Base-by-base conservation (phyloP, 768 basidiomycete genomes). In the Crassisporium funariophilum region DNA sequence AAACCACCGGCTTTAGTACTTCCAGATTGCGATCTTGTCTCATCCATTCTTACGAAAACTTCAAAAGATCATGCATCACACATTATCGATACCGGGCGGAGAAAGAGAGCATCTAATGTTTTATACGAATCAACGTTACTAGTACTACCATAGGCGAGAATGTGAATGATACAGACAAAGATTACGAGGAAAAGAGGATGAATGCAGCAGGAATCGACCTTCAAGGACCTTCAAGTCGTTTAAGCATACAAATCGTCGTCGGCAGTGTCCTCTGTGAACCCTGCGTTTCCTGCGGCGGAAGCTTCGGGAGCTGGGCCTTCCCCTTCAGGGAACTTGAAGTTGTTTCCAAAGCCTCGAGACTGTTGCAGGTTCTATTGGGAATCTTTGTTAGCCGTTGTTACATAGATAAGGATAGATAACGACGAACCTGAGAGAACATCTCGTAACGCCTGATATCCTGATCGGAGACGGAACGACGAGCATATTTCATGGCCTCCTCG, bases 401-500 rank as follows among this genome's bases (percentile, higher is more conserved):
- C n/a, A n/a, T n/a, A 45, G 22, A 46, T 13, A 40, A 17, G 8
- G 40, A 15, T 5, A 16, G 48, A 37, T 10, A 36, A 45, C 31
- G 16, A 61, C 78, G 41, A 63, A 86, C 85, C 78, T 94, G 94
- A 25, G 95, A 73, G 68, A 98, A 98, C 86, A 97, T 94, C 81
- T 98, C 95, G 69, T 98, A 99, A 43, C 95, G 86, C 60, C 95
- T 82, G 70, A 98, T 95, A 63, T 98, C 95, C 54, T 89, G 84
- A 63, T 98, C 95, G 10, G 92, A 94, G 44, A 98, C 95, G 10
- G 94, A 98, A 42, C 97, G 88, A 66, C 97, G 88, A 52, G 97
- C 95, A 60, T 82, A 98, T 70, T 88, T 86, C 95, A 98, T 98
- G 2, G 97, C 95, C 71, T 98, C 95, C 72, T 98, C 95, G 58